Evolutionary conservation across 2,329 filamentous ascomycete genomes (phyloP).

Genomic region (Talaromyces piceae): DNA sequence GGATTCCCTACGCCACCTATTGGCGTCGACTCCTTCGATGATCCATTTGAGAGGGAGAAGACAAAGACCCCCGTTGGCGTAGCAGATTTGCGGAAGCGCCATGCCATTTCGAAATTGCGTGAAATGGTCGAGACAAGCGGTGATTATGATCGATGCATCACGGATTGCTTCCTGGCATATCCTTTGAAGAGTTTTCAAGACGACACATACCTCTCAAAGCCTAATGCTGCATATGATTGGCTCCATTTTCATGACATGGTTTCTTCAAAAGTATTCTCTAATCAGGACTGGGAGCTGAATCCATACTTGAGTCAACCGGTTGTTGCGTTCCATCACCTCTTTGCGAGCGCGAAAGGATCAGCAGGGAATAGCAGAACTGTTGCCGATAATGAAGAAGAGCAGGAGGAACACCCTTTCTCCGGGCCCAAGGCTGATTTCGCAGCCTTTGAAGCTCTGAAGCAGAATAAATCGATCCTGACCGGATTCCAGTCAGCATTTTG

Average conservation of each 20-base stretch:
- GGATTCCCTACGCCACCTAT: conserved; percentile 47
- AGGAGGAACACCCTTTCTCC: conserved; percentile 63
- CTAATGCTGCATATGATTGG: conserved; percentile 84
- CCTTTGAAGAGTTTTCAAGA: conserved; percentile 86
- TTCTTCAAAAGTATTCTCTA: conserved; percentile 68
- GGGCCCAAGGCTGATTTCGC: conserved; percentile 75
- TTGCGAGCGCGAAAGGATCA: conserved; percentile 59
- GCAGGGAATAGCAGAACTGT: conserved; percentile 37
- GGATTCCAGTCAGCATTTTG: conserved; percentile 65
- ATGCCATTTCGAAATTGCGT: conserved; percentile 50
- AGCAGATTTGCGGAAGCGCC: conserved; percentile 52
- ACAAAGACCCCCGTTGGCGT: conserved; percentile 44
- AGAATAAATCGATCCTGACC: conserved; percentile 66
- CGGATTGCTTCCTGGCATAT: conserved; percentile 76
- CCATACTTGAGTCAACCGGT: conserved; percentile 82
- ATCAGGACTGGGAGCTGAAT: conserved; percentile 85
- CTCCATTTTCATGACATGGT: conserved; percentile 85
- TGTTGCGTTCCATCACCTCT: conserved; percentile 84
- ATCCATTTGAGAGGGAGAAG: conserved; percentile 22
- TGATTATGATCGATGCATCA: conserved; percentile 55
- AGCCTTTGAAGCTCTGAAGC: conserved; percentile 72
- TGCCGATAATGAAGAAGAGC: conserved; percentile 35
- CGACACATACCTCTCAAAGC: conserved; percentile 83
- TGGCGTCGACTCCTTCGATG: conserved; percentile 30
- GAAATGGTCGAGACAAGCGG: conserved; percentile 58